Conservation (phyloP, 441 rosid genomes). For the Flueggea neowawraea region DNA sequence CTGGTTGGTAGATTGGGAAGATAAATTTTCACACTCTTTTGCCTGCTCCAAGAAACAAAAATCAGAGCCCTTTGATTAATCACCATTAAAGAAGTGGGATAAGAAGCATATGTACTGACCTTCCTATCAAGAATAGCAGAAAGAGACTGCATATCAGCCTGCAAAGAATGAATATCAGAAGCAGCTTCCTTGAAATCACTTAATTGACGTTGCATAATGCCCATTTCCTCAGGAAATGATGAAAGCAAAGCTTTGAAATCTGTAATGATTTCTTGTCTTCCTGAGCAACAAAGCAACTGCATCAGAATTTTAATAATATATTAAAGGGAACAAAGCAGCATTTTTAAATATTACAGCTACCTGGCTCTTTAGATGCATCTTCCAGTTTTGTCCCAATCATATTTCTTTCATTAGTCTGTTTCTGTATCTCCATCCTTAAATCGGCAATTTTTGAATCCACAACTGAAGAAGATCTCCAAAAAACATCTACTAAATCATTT, state of each 20-base stretch:
- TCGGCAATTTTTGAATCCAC: slow-evolving; percentile 65
- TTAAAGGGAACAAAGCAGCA: slow-evolving; percentile 13
- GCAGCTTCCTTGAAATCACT: slow-evolving; percentile 74
- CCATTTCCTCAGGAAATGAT: slow-evolving; percentile 92
- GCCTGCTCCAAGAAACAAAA: slow-evolving; percentile 48
- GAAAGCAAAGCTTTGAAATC: slow-evolving; percentile 88
- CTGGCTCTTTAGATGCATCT: slow-evolving; percentile 73
- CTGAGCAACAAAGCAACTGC: slow-evolving; percentile 42
- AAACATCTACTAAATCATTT: slow-evolving; percentile 73
- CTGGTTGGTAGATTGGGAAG: slow-evolving; percentile 53
- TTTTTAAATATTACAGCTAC: slow-evolving; percentile 23
- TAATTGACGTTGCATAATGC: slow-evolving; percentile 77
- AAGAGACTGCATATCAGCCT: slow-evolving; percentile 84
- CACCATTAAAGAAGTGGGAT: slow-evolving; percentile 11
- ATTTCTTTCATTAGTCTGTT: slow-evolving; percentile 56
- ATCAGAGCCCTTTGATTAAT: slow-evolving; percentile 16
- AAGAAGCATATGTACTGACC: slow-evolving; percentile 46
- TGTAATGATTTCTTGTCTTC: slow-evolving; percentile 84
- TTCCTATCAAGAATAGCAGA: slow-evolving; percentile 61
- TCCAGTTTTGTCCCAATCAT: slow-evolving; percentile 61
- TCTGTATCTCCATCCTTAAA: slow-evolving; percentile 63
- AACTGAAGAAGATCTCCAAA: slow-evolving; percentile 66
- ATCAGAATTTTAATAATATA: slow-evolving; percentile 19
- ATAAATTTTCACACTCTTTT: slow-evolving; percentile 60
- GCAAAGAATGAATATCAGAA: slow-evolving; percentile 72